Evolutionary conservation across 2,329 filamentous ascomycete genomes (phyloP).

Genomic region (Cladorrhinum sp.): DNA sequence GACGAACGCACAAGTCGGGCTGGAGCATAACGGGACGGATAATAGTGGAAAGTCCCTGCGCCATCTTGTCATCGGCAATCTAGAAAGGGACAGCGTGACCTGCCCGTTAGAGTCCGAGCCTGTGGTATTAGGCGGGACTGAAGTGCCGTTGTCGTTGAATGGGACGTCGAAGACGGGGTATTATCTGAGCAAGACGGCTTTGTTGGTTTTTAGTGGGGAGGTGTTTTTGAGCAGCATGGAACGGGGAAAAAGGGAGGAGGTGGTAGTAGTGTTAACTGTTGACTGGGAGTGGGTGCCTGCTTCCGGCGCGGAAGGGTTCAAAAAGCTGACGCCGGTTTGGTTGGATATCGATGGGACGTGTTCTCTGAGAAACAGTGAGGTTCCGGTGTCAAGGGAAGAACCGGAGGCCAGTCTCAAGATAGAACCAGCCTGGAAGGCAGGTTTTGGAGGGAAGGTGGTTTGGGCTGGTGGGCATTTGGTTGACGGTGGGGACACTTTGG

Average conservation of each 20-base stretch:
- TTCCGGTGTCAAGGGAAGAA: slow-evolving; percentile 12
- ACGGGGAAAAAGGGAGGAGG: neutral
- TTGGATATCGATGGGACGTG: slow-evolving; percentile 29
- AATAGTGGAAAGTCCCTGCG: slow-evolving; percentile 34
- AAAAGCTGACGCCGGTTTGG: slow-evolving; percentile 22
- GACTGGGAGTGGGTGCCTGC: slow-evolving; percentile 26
- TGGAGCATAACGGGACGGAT: no score
- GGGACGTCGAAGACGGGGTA: slow-evolving; percentile 26
- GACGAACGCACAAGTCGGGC: slow-evolving; percentile 26
- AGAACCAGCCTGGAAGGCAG: slow-evolving; percentile 20
- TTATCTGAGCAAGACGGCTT: slow-evolving; percentile 17
- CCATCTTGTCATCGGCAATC: slow-evolving; percentile 23
- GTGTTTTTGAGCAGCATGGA: no score
- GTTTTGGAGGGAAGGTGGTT: slow-evolving; percentile 15
- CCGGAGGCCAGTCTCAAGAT: slow-evolving; percentile 13
- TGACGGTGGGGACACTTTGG: slow-evolving; percentile 18
- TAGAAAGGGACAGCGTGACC: slow-evolving; percentile 23
- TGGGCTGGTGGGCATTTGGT: slow-evolving; percentile 15
- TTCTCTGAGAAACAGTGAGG: slow-evolving; percentile 14
- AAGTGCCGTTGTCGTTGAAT: slow-evolving; percentile 7
- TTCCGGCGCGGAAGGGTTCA: slow-evolving; percentile 11
- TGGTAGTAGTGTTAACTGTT: slow-evolving; percentile 14
- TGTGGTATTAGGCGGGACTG: slow-evolving; percentile 23
- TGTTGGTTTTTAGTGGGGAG: slow-evolving; percentile 17
- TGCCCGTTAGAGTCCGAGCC: slow-evolving; percentile 8